Percentiles rank a stretch among this genome's conserved stretches.
phyloP scores from a whole-genome alignment of 345 rosid species.

The Crucihimalaya himalaica region DNA sequence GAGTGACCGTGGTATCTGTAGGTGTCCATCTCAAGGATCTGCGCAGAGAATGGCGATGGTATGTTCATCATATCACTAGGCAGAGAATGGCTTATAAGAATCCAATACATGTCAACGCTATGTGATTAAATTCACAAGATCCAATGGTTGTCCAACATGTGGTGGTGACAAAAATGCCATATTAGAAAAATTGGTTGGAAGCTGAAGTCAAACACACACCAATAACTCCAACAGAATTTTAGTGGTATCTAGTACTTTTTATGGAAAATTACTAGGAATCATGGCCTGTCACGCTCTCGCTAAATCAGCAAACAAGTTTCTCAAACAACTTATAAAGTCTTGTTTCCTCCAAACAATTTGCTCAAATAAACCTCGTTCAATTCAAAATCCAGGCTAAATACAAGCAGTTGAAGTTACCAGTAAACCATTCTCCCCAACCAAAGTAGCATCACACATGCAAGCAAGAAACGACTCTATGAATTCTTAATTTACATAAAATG shows the following conservation, averaged over 20 bases:
- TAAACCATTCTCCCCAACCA: not conserved
- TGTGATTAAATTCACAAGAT: not conserved
- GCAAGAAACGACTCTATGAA: not conserved
- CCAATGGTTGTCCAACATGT: not conserved
- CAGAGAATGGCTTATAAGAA: not conserved
- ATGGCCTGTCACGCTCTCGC: not conserved
- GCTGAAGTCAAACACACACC: not conserved
- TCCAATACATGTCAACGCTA: not conserved
- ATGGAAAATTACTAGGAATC: not conserved
- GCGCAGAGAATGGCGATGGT: constrained; percentile 9
- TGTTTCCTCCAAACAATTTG: not conserved
- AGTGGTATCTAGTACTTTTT: not conserved
- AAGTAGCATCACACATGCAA: not conserved
- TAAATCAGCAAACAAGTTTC: not conserved
- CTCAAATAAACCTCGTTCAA: not conserved
- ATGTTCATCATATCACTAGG: constrained; percentile 1
- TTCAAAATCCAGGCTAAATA: not conserved
- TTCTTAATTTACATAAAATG: not conserved
- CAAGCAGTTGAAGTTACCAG: not conserved
- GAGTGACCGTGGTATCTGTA: constrained; percentile 99
- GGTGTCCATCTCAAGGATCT: constrained; percentile 99
- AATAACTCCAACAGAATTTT: not conserved
- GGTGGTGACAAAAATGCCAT: constrained; percentile 13
- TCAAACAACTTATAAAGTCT: not conserved
- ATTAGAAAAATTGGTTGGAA: not conserved